Conservation (phyloP, 306 rosid genomes). For the Acacia acuminata region DNA sequence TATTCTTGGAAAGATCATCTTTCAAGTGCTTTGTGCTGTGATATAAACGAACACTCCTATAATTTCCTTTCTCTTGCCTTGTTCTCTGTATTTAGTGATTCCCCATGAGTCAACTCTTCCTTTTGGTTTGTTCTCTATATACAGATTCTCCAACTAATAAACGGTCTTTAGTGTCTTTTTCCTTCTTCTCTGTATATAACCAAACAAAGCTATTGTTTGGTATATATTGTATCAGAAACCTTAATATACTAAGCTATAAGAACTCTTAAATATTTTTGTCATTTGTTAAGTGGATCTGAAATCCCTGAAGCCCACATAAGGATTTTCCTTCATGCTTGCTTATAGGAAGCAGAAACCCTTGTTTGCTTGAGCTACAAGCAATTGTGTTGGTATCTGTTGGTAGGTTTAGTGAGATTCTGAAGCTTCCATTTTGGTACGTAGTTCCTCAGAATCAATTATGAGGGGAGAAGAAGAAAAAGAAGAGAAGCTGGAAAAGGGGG, state of each 20-base stretch:
- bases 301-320: background rate
- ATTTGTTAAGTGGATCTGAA: background rate
- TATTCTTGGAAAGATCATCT: background rate
- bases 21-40: background rate
- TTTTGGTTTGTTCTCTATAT: no score
- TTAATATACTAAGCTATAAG: no score
- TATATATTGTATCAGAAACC: background rate
- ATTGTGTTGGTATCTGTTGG: background rate
- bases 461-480: constrained; percentile 54
- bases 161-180: no score
- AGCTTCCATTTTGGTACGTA: background rate
- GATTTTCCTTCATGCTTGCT: background rate
- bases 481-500: constrained; percentile 39
- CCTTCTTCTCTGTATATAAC: no score
- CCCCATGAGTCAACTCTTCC: background rate
- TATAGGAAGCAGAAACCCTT: background rate
- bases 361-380: background rate
- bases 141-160: background rate
- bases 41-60: background rate
- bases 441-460: constrained; percentile 32
- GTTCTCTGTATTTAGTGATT: background rate
- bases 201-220: background rate
- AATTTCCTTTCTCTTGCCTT: background rate
- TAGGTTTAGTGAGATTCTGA: background rate
- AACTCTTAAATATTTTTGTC: no score